Percentiles rank a stretch among this genome's conserved stretches.
phyloP scores from a whole-genome alignment of 306 rosid species.

The Vicia villosa region DNA sequence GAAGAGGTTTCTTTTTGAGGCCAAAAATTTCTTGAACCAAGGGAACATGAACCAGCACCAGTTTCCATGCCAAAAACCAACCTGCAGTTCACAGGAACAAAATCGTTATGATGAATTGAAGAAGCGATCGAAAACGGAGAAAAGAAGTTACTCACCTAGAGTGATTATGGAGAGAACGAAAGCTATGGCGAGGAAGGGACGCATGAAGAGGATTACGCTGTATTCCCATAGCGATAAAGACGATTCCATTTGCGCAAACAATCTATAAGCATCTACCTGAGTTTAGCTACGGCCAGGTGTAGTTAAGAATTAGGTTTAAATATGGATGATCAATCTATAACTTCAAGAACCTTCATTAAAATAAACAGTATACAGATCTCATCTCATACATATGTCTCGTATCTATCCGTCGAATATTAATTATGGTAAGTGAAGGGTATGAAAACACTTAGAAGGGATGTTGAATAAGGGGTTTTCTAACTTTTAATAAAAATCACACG shows the following conservation, averaged over 20 bases:
- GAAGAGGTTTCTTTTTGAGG: slow-evolving; percentile 58
- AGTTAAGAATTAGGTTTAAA: too few relatives aligned
- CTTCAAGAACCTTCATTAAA: too few relatives aligned
- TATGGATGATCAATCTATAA: too few relatives aligned
- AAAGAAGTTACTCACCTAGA: slow-evolving; percentile 48
- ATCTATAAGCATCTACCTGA: background rate
- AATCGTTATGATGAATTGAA: background rate
- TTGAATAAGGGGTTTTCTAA: too few relatives aligned
- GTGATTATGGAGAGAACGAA: slow-evolving; percentile 62
- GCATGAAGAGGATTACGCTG: slow-evolving; percentile 48
- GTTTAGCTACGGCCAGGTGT: too few relatives aligned
- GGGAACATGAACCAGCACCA: slow-evolving; percentile 86
- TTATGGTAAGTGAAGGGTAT: too few relatives aligned
- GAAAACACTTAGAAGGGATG: too few relatives aligned
- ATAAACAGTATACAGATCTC: too few relatives aligned
- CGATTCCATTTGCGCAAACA: slow-evolving; percentile 11
- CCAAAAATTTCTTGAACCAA: slow-evolving; percentile 87
- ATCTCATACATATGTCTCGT: too few relatives aligned
- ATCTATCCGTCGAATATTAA: too few relatives aligned
- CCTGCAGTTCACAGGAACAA: slow-evolving; percentile 44
- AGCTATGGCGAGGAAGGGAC: slow-evolving; percentile 59
- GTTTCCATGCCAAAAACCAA: slow-evolving; percentile 91
- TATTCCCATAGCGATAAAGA: slow-evolving; percentile 51
- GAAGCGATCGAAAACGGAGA: background rate
- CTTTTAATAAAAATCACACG: too few relatives aligned